Percentiles rank a stretch among this genome's conserved stretches.
phyloP scores from a whole-genome alignment of 2,329 filamentous ascomycete species.

The Stachybotrys elegans region DNA sequence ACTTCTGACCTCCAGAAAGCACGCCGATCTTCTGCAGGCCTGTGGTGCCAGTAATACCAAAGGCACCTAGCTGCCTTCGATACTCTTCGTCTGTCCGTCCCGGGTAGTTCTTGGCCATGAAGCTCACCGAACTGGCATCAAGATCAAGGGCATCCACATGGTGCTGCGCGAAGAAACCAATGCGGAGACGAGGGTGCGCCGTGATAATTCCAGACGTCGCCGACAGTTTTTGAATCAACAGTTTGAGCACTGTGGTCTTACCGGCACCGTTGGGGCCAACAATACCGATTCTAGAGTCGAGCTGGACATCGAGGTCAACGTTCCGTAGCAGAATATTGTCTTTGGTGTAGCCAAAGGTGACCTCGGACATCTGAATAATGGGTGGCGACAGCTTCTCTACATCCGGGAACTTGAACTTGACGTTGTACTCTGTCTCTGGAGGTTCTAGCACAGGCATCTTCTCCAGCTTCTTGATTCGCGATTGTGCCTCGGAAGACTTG shows the following conservation, averaged over 20 bases:
- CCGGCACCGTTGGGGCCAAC: conserved; percentile 98
- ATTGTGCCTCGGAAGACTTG: conserved; percentile 97
- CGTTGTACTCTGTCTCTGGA: conserved; percentile 90
- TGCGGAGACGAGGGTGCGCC: conserved; percentile 78
- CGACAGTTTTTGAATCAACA: conserved; percentile 83
- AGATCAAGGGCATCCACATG: conserved; percentile 95
- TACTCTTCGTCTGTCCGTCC: conserved; percentile 96
- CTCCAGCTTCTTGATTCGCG: conserved; percentile 97
- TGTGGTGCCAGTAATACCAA: conserved; percentile 87
- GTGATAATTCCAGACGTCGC: conserved; percentile 79
- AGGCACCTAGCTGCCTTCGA: conserved; percentile 86
- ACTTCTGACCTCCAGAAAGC: conserved; percentile 96
- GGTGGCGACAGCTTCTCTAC: conserved; percentile 97
- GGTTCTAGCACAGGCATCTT: conserved; percentile 89
- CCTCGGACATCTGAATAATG: conserved; percentile 94
- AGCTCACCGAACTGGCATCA: conserved; percentile 81
- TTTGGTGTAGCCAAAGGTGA: conserved; percentile 80
- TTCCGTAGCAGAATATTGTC: conserved; percentile 78
- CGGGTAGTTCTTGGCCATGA: conserved; percentile 91
- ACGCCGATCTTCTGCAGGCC: conserved; percentile 94
- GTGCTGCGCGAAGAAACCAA: conserved; percentile 98
- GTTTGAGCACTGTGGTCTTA: conserved; percentile 96
- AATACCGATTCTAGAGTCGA: conserved; percentile 97
- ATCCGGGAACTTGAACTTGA: conserved; percentile 95
- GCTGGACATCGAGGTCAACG: conserved; percentile 92